A percentile compares a stretch with the other conserved stretches of the same genome.
Evolutionary conservation across 768 basidiomycete species (phyloP).

Genomic region (Fomitopsis serialis): DNA sequence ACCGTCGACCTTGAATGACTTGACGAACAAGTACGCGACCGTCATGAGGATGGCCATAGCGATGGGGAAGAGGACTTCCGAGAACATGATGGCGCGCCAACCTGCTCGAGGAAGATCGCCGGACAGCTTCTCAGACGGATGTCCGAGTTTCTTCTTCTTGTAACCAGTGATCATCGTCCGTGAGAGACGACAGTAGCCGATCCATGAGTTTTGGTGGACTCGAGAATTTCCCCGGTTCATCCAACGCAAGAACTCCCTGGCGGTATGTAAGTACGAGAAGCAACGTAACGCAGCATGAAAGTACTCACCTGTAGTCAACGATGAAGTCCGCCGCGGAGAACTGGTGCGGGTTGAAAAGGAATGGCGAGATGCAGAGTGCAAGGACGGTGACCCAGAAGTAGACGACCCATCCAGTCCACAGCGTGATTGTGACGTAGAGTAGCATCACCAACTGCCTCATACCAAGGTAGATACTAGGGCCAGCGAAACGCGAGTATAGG

Average conservation of each 20-base stretch:
- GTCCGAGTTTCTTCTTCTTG: constrained; percentile 96
- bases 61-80: constrained; percentile 82
- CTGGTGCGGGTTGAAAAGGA: constrained; percentile 99
- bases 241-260: constrained; percentile 95
- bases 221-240: constrained; percentile 98
- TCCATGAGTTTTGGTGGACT: constrained; percentile 97
- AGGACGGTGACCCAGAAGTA: constrained; percentile 98
- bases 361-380: constrained; percentile 89
- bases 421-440: constrained; percentile 86
- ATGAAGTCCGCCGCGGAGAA: constrained; percentile 96
- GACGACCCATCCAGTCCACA: constrained; percentile 90
- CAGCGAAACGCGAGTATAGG: constrained; percentile 96
- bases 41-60: constrained; percentile 83
- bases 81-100: constrained; percentile 86
- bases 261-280: constrained; percentile 10
- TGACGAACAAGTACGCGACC: constrained; percentile 89
- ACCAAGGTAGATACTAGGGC: constrained; percentile 96
- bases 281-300: not conserved
- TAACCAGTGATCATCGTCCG: constrained; percentile 99
- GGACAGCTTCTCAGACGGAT: constrained; percentile 95
- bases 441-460: constrained; percentile 90
- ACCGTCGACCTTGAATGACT: constrained; percentile 73
- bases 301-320: constrained; percentile 81
- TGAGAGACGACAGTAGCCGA: constrained; percentile 97
- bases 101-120: constrained; percentile 91